Conservation (phyloP, 1,284 basidiomycete genomes). For the Lentinula novae-zelandiae region DNA sequence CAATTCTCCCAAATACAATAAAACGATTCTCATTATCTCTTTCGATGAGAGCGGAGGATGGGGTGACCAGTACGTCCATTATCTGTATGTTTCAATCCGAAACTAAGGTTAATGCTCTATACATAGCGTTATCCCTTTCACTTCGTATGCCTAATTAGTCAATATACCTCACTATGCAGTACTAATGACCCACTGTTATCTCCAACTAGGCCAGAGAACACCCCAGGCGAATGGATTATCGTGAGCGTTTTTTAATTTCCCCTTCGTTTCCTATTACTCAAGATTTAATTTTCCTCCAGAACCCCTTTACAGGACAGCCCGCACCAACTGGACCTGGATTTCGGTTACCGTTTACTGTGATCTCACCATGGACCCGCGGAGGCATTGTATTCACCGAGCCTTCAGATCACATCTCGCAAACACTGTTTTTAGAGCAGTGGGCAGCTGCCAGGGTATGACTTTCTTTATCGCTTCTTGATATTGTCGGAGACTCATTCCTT, state of each 20-base stretch:
- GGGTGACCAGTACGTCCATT: constrained; percentile 11
- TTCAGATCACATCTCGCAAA: constrained; percentile 11
- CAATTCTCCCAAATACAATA: constrained; percentile 11
- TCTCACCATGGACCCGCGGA: constrained; percentile 12
- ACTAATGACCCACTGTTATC: neutral
- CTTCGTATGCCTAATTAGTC: constrained; percentile 2
- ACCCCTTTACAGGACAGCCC: constrained; percentile 8
- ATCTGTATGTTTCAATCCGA: neutral
- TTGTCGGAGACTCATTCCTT: neutral
- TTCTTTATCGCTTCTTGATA: neutral
- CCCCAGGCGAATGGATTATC: constrained; percentile 11
- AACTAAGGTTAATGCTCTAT: neutral
- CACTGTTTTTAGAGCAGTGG: constrained; percentile 10
- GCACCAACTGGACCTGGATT: constrained; percentile 9
- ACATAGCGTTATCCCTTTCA: constrained; percentile 8
- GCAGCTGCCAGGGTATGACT: constrained; percentile 5
- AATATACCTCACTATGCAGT: neutral
- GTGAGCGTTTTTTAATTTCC: neutral
- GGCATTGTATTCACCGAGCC: constrained; percentile 11
- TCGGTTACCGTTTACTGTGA: constrained; percentile 6
- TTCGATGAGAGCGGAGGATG: constrained; percentile 12
- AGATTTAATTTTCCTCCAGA: neutral
- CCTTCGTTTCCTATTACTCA: neutral
- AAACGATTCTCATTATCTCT: constrained; percentile 7
- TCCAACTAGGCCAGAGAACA: constrained; percentile 2